Evolutionary conservation across 768 basidiomycete species (phyloP).

Genomic region (Fibroporia radiculosa): DNA sequence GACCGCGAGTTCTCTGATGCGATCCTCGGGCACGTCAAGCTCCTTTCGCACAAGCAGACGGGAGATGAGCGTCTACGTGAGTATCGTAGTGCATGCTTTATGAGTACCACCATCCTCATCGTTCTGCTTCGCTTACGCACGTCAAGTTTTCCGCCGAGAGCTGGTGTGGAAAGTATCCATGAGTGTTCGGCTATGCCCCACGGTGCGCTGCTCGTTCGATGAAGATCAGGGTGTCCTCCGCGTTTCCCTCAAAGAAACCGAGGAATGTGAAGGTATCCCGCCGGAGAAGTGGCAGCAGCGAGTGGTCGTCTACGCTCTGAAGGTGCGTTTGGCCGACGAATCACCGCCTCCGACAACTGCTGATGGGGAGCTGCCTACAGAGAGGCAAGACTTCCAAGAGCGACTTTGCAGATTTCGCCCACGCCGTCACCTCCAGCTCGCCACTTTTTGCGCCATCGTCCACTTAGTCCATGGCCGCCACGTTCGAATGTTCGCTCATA

Average conservation of each 20-base stretch:
- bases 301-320: constrained; percentile 56
- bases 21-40: constrained; percentile 53
- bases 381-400: constrained; percentile 17
- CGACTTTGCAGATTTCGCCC: constrained; percentile 21
- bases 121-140: constrained; percentile 4
- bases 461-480: background rate
- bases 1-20: constrained; percentile 48
- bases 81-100: constrained; percentile 14
- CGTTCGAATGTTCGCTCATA: background rate
- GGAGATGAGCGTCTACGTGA: constrained; percentile 40
- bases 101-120: background rate
- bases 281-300: constrained; percentile 27
- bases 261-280: constrained; percentile 20
- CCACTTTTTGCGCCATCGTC: background rate
- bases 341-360: background rate
- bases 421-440: constrained; percentile 6
- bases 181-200: constrained; percentile 49
- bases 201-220: constrained; percentile 53
- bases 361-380: constrained; percentile 4
- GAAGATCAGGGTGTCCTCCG: constrained; percentile 47
- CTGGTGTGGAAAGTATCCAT: constrained; percentile 64
- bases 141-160: constrained; percentile 60
- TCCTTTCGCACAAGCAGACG: constrained; percentile 39
- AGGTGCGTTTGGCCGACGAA: constrained; percentile 31
- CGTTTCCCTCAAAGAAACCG: constrained; percentile 44